A percentile compares a stretch with the other conserved stretches of the same genome.
Evolutionary conservation across 2,329 filamentous ascomycete genomes (phyloP).

Genomic region (Hirsutella thompsonii): DNA sequence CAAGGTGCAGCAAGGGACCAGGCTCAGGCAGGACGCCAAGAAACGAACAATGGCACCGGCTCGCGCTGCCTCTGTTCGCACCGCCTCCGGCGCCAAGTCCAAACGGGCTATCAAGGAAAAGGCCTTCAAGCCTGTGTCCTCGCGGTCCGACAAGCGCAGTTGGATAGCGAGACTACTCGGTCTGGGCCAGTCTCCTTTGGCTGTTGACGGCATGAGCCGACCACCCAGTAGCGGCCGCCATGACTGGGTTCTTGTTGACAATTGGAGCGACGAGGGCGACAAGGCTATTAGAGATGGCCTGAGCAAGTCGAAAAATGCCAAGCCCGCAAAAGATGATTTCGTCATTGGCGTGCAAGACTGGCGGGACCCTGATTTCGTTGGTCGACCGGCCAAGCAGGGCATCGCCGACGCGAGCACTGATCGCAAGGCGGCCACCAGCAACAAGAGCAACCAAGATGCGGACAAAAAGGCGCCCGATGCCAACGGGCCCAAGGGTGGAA

Average conservation of each 20-base stretch:
- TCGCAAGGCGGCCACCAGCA: constrained; percentile 1
- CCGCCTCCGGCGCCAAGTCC: constrained; percentile 10
- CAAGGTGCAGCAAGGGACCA: constrained; percentile 37
- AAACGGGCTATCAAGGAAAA: constrained; percentile 14
- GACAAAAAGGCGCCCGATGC: constrained; percentile 2
- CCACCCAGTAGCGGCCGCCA: constrained; percentile 62
- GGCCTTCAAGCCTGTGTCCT: constrained; percentile 6
- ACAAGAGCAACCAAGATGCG: constrained; percentile 1
- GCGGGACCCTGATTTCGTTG: constrained; percentile 55
- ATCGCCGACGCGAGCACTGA: neutral
- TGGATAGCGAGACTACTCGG: constrained; percentile 34
- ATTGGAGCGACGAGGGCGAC: constrained; percentile 47
- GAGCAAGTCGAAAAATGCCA: constrained; percentile 11
- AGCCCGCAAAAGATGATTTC: constrained; percentile 35
- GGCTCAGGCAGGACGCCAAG: constrained; percentile 18
- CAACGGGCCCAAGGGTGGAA: constrained; percentile 44
- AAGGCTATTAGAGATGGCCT: constrained; percentile 26
- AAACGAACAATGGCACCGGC: constrained; percentile 19
- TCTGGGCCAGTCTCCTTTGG: constrained; percentile 16
- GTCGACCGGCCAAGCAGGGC: constrained; percentile 12
- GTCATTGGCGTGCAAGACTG: constrained; percentile 79
- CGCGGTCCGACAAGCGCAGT: constrained; percentile 12
- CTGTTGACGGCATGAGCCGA: constrained; percentile 39
- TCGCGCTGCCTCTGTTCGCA: constrained; percentile 9
- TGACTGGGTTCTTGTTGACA: constrained; percentile 59